Percentiles rank a stretch among this genome's conserved stretches.
phyloP scores from a whole-genome alignment of 805 yeast genomes.

The Suhomyces pyralidae region DNA sequence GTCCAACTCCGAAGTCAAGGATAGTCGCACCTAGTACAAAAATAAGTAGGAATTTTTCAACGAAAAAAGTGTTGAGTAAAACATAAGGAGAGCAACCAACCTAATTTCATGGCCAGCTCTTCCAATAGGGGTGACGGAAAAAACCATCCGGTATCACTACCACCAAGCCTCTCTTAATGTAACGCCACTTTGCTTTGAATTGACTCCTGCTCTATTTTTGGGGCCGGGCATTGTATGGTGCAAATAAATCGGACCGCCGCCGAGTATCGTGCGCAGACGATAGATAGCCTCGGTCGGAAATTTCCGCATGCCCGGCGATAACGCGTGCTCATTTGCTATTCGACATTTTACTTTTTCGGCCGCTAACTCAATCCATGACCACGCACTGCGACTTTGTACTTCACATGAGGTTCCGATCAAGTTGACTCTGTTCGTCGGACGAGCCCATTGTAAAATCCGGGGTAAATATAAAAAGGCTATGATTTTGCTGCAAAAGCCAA shows the following conservation, averaged over 20 bases:
- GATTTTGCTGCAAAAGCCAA: neutral
- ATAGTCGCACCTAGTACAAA: neutral
- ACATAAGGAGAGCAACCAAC: neutral
- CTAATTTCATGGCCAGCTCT: neutral
- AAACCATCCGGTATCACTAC: neutral
- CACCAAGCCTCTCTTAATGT: neutral
- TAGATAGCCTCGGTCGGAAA: constrained; percentile 7
- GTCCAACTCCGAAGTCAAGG: neutral
- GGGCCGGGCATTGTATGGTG: neutral
- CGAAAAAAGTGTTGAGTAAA: neutral
- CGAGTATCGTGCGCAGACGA: neutral
- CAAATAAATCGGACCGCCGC: neutral
- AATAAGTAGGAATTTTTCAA: neutral
- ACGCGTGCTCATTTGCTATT: neutral
- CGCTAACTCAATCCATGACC: neutral
- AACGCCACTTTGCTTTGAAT: neutral
- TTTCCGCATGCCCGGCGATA: constrained; percentile 6
- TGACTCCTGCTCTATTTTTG: neutral
- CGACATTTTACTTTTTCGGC: neutral
- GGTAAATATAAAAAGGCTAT: constrained; percentile 5
- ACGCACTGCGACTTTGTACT: neutral
- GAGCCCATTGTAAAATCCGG: constrained; percentile 1
- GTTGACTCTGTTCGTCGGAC: neutral
- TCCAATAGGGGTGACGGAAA: neutral
- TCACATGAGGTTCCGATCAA: neutral